phyloP scores from a whole-genome alignment of 1,284 basidiomycete species.

The Trametes polyzona region DNA sequence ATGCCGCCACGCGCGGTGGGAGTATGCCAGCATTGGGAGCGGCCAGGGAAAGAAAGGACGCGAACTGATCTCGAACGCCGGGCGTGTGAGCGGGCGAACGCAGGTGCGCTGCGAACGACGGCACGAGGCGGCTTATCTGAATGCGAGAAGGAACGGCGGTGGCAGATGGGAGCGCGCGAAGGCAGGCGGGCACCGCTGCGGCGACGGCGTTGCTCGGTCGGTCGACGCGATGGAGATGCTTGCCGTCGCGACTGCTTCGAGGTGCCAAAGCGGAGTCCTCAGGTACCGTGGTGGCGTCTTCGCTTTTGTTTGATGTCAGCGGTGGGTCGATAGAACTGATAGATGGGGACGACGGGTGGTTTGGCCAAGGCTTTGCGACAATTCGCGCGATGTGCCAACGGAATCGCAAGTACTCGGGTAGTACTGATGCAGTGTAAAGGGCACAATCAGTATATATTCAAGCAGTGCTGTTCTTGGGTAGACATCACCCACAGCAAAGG shows the following conservation, averaged over 20 bases:
- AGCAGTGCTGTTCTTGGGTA: neutral
- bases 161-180: constrained; percentile 8
- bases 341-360: neutral
- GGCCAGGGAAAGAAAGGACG: neutral
- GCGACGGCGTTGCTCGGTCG: constrained; percentile 11
- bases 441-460: neutral
- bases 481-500: neutral
- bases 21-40: neutral
- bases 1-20: neutral
- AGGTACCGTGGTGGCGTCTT: neutral
- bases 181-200: constrained; percentile 3
- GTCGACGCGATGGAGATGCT: neutral
- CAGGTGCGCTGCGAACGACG: neutral
- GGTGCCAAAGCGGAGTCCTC: neutral
- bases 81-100: constrained; percentile 6
- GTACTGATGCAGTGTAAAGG: neutral
- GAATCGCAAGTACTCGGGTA: neutral
- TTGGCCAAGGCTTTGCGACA: neutral
- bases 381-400: neutral
- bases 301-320: neutral
- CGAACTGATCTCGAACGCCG: constrained; percentile 7
- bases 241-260: neutral
- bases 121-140: constrained; percentile 24
- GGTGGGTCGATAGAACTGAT: neutral
- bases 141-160: constrained; percentile 10